Percentiles rank a stretch among this genome's conserved stretches.
Evolutionary conservation across 441 rosid genomes (phyloP).

Genomic region (Jatropha podagrica): DNA sequence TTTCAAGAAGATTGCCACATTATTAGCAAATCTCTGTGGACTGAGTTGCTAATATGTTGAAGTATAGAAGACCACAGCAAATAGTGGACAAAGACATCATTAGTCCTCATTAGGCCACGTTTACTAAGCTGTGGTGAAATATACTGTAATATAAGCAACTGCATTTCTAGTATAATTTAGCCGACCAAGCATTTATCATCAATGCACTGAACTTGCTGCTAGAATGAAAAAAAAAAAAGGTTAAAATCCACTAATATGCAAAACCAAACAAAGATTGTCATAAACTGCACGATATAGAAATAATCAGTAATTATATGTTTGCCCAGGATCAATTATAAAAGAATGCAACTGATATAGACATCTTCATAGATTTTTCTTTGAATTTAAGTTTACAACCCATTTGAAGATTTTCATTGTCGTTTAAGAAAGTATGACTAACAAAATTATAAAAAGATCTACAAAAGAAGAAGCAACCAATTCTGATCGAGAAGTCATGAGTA

Average conservation of each 20-base stretch:
- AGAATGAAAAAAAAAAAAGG: no score
- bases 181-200: no score
- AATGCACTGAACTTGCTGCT: no score
- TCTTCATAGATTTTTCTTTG: not conserved
- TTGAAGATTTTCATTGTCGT: slow-evolving; percentile 13
- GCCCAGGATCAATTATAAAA: slow-evolving; percentile 8
- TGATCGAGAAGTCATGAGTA: slow-evolving; percentile 21
- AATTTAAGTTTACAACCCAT: slow-evolving; percentile 9
- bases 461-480: slow-evolving; percentile 1
- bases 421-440: slow-evolving; percentile 24
- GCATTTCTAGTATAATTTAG: no score
- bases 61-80: no score
- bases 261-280: not conserved
- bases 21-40: no score
- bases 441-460: slow-evolving; percentile 13
- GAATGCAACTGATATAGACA: slow-evolving; percentile 16
- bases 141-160: no score
- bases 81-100: no score
- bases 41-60: no score
- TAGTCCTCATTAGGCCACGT: no score
- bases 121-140: no score
- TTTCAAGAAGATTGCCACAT: no score
- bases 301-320: not conserved
- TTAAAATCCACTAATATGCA: not conserved
- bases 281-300: not conserved